Base-by-base conservation (phyloP, 345 rosid species). In the Mallotus nudiflorus region DNA sequence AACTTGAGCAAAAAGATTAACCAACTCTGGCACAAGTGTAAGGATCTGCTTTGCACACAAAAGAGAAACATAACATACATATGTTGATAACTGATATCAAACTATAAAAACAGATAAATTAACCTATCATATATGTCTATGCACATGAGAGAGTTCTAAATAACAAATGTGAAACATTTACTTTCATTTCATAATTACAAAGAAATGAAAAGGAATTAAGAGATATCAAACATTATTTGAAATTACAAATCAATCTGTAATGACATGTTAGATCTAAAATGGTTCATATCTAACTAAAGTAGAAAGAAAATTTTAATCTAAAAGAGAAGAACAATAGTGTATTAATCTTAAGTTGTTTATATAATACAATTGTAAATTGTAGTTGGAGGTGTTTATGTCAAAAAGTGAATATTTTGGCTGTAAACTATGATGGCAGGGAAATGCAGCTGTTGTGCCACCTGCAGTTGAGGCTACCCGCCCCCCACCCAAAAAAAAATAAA, bases 1-100 rank as follows among this genome's bases (percentile, higher is more conserved):
- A 42, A 96, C 98, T 86, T 88, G 91, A 27, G 93, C 99, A 74
- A 96, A 92, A 65, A 96, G 71, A 79, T 85, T 89, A 50, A 96
- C 86, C 82, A 96, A 80, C 72, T 96, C 97, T 0, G 97, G 97
- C 45, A 87, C 93, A 57, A 80, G 87, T 40, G 89, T 65, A 24
- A 96, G 88, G 59, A 92, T 89, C 98, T 96, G 91, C 19, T 58
- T 48, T 74, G 25, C 58, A 55, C 53, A 4, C 29, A 55, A 39
- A 59, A 62, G 20, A 31, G 18, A 37, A 45, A 31, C 35, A 61
- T 22, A 63, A 45, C 67, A 45, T 35, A 59, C n/a, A 35, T 4
- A 27, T 31, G 49, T 49, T 20, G 65, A 54, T 16, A 19, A 62
- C 11, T 8, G n/a, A 35, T 29, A 73, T 7, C 19, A 14, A 44